phyloP scores from a whole-genome alignment of 2,329 filamentous ascomycete genomes.

The Helminthosporium solani region DNA sequence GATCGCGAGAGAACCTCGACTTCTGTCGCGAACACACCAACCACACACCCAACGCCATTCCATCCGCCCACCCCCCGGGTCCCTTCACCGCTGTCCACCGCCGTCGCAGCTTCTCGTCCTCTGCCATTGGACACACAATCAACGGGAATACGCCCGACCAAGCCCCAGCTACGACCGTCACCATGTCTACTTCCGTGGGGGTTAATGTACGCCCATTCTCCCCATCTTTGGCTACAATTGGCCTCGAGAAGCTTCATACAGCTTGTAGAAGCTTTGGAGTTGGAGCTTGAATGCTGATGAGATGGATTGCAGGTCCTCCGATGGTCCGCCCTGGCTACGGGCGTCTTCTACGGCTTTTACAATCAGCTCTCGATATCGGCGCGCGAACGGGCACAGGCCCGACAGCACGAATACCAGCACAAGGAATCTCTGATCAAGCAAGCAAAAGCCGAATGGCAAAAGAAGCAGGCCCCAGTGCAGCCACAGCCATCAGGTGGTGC shows the following conservation, averaged over 20 bases:
- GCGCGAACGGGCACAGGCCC: constrained; percentile 68
- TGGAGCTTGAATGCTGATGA: constrained; percentile 22
- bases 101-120: constrained; percentile 19
- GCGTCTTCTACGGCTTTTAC: constrained; percentile 92
- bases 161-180: constrained; percentile 24
- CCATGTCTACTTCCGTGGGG: constrained; percentile 51
- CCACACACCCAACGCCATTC: constrained; percentile 15
- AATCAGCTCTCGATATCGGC: constrained; percentile 82
- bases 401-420: constrained; percentile 80
- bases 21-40: constrained; percentile 23
- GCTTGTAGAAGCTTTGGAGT: constrained; percentile 3
- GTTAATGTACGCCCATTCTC: constrained; percentile 51
- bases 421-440: constrained; percentile 90
- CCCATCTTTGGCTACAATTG: neutral
- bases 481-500: constrained; percentile 34
- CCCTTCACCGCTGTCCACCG: constrained; percentile 20
- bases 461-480: constrained; percentile 59
- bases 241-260: neutral
- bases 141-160: constrained; percentile 19
- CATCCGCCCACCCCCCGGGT: constrained; percentile 23
- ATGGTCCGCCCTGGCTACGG: constrained; percentile 89
- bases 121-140: constrained; percentile 36
- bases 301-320: constrained; percentile 74
- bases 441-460: constrained; percentile 87
- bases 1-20: constrained; percentile 32